A percentile compares a stretch with the other conserved stretches of the same genome.
phyloP scores from a whole-genome alignment of 2,329 filamentous ascomycete species.

The Penicillium sp. region DNA sequence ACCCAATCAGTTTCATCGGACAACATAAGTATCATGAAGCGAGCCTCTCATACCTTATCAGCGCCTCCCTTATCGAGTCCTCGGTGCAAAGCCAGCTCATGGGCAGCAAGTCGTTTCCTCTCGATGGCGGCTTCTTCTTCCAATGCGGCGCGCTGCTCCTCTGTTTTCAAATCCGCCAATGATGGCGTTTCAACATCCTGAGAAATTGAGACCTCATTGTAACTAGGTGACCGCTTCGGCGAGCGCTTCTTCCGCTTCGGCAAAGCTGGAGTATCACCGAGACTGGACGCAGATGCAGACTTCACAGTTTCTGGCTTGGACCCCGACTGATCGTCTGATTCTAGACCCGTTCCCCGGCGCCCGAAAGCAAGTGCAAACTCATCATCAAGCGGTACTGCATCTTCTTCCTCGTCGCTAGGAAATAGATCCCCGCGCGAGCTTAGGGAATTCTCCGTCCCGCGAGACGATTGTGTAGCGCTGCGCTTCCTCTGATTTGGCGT shows the following conservation, averaged over 20 bases:
- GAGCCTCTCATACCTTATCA: conserved; percentile 29
- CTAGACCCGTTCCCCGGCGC: conserved; percentile 58
- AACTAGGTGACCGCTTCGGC: conserved; percentile 29
- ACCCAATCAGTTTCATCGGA: conserved; percentile 1
- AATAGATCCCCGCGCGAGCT: conserved; percentile 87
- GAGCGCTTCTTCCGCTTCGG: conserved; percentile 34
- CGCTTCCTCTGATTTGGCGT: conserved; percentile 49
- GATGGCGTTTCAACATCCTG: conserved; percentile 43
- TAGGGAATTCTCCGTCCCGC: conserved; percentile 77
- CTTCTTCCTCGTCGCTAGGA: conserved; percentile 87
- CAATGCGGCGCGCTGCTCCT: conserved; percentile 53
- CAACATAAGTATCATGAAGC: not conserved
- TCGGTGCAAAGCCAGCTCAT: conserved; percentile 52
- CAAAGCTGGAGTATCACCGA: conserved; percentile 45
- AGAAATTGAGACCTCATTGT: conserved; percentile 26
- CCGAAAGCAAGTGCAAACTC: conserved; percentile 84
- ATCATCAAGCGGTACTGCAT: conserved; percentile 87
- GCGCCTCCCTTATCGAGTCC: conserved; percentile 43
- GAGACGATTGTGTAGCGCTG: conserved; percentile 74
- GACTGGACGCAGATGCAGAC: conserved; percentile 46
- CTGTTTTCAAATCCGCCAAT: conserved; percentile 53
- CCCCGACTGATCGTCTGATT: conserved; percentile 67
- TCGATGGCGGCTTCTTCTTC: conserved; percentile 57
- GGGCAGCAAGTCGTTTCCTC: conserved; percentile 53
- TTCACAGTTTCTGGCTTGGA: conserved; percentile 50